Evolutionary conservation across 1,284 basidiomycete genomes (phyloP).

Genomic region (Rhodotorula sp.): DNA sequence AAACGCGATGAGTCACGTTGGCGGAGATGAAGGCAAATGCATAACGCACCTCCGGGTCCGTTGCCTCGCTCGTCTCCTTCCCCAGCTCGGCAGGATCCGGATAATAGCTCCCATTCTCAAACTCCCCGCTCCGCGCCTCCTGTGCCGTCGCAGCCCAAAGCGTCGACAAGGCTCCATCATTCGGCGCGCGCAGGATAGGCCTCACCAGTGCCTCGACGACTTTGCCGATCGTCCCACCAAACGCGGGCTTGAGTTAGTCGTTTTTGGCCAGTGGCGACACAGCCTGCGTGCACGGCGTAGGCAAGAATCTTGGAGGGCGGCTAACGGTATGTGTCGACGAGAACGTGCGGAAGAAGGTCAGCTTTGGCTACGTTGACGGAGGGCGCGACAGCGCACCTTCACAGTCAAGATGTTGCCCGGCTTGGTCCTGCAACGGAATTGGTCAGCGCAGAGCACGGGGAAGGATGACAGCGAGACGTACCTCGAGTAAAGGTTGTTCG

Average conservation of each 20-base stretch:
- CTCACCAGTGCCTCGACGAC: slow-evolving; percentile 17
- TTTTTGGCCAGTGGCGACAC: slow-evolving; percentile 35
- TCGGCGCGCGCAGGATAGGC: slow-evolving; percentile 23
- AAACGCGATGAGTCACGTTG: too few species aligned
- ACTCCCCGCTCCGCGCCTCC: slow-evolving; percentile 26
- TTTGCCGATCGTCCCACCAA: slow-evolving; percentile 27
- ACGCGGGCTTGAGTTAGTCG: slow-evolving; percentile 35
- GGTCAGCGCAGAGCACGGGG: too few species aligned
- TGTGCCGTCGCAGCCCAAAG: slow-evolving; percentile 29
- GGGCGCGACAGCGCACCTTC: not conserved
- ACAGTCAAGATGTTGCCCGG: slow-evolving; percentile 22
- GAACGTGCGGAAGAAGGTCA: not conserved
- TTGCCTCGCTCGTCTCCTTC: slow-evolving; percentile 27
- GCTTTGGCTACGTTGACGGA: too few species aligned
- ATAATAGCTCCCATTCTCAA: slow-evolving; percentile 34
- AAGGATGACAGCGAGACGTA: not conserved
- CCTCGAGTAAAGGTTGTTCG: slow-evolving; percentile 18
- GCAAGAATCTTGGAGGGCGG: slow-evolving; percentile 9
- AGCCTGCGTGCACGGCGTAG: slow-evolving; percentile 33
- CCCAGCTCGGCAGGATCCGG: slow-evolving; percentile 28
- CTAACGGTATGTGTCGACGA: slow-evolving; percentile 29
- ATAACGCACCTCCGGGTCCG: slow-evolving; percentile 29
- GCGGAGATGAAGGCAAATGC: not conserved
- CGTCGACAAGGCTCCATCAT: slow-evolving; percentile 28
- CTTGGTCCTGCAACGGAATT: slow-evolving; percentile 7